Conservation (phyloP, 495 filamentous ascomycete genomes). For the Diplogelasinospora grovesii region DNA sequence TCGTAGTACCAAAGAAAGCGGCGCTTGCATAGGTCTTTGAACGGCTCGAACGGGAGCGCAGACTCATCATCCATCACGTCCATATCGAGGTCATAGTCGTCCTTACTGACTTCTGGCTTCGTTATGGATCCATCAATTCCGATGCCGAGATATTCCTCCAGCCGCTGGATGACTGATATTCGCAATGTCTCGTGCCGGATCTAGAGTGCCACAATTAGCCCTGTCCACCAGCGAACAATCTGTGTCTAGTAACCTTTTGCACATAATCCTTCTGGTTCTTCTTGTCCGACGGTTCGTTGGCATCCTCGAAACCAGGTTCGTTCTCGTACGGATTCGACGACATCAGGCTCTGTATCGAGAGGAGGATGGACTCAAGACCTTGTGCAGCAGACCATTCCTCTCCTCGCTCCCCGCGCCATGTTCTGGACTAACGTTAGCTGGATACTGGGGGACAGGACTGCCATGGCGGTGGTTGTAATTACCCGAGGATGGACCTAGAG, state of each 20-base stretch:
- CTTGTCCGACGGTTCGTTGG: slow-evolving; percentile 59
- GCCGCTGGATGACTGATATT: slow-evolving; percentile 74
- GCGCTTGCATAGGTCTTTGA: slow-evolving; percentile 84
- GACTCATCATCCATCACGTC: slow-evolving; percentile 48
- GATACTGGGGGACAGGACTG: not conserved
- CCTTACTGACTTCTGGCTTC: slow-evolving; percentile 31
- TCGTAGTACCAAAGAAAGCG: slow-evolving; percentile 96
- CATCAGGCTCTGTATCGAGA: slow-evolving; percentile 96
- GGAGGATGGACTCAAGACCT: slow-evolving; percentile 85
- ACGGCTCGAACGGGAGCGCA: slow-evolving; percentile 60
- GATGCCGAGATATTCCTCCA: slow-evolving; percentile 74
- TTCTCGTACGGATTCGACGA: slow-evolving; percentile 92
- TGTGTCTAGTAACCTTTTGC: slow-evolving; percentile 57
- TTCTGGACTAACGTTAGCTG: slow-evolving; percentile 50
- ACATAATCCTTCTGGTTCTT: slow-evolving; percentile 74
- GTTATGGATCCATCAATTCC: slow-evolving; percentile 41
- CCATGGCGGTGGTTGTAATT: slow-evolving; percentile 20
- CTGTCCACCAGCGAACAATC: no score
- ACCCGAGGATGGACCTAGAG: slow-evolving; percentile 85
- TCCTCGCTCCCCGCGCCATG: slow-evolving; percentile 82
- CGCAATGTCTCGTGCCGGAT: slow-evolving; percentile 89
- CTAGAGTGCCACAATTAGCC: no score
- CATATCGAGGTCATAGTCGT: slow-evolving; percentile 46
- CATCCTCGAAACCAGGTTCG: slow-evolving; percentile 85
- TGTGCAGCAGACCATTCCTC: slow-evolving; percentile 97